Conservation (phyloP, 2,329 filamentous ascomycete genomes). For the Hypoxylon sp. region DNA sequence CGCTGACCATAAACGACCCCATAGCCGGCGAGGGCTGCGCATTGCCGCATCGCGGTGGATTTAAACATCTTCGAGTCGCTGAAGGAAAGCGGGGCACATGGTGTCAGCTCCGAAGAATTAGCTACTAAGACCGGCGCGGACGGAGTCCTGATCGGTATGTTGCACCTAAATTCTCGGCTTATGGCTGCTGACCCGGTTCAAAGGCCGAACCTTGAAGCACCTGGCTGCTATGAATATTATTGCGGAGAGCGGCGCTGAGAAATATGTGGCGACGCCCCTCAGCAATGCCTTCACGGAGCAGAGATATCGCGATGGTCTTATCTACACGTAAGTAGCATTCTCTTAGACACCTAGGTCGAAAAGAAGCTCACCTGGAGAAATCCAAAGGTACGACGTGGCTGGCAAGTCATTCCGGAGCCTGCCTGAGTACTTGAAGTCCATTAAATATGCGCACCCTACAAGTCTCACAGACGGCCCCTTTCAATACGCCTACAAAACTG, state of each 20-base stretch:
- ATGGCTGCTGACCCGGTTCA: slow-evolving; percentile 5
- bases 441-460: slow-evolving; percentile 43
- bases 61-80: slow-evolving; percentile 49
- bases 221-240: slow-evolving; percentile 51
- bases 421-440: slow-evolving; percentile 46
- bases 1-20: neutral
- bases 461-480: slow-evolving; percentile 47
- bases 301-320: slow-evolving; percentile 49
- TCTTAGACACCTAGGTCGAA: too few relatives aligned
- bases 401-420: slow-evolving; percentile 47
- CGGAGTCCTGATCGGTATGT: slow-evolving; percentile 33
- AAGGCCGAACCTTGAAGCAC: slow-evolving; percentile 48
- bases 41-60: slow-evolving; percentile 49
- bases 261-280: slow-evolving; percentile 43
- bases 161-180: neutral
- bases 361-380: neutral
- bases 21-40: slow-evolving; percentile 48
- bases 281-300: slow-evolving; percentile 48
- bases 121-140: slow-evolving; percentile 46
- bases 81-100: slow-evolving; percentile 39
- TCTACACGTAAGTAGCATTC: slow-evolving; percentile 40
- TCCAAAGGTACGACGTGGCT: slow-evolving; percentile 48
- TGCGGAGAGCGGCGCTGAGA: slow-evolving; percentile 38
- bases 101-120: slow-evolving; percentile 40
- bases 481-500: slow-evolving; percentile 48